Percentiles rank a stretch among this genome's conserved stretches.
Conservation (phyloP, 2,329 filamentous ascomycete genomes). For the Dactylonectria estremocensis region DNA sequence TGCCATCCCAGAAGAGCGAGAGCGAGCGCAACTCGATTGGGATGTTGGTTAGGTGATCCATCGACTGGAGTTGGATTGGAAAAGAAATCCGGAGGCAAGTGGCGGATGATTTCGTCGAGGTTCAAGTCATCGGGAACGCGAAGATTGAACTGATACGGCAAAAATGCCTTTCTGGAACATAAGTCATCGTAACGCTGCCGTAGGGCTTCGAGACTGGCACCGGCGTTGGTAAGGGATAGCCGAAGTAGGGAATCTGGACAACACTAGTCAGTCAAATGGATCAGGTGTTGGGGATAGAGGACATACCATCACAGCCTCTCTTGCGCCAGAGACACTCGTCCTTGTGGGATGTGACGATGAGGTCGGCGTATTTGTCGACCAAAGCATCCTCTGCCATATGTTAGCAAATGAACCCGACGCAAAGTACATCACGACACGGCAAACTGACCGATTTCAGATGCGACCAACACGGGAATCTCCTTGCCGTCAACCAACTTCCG, state of each 20-base stretch:
- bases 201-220: conserved; percentile 70
- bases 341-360: conserved; percentile 83
- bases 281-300: conserved; percentile 4
- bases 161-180: conserved; percentile 65
- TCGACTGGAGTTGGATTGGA: conserved; percentile 56
- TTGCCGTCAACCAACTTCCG: conserved; percentile 71
- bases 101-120: conserved; percentile 64
- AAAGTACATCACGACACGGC: background rate
- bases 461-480: conserved; percentile 66
- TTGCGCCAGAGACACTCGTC: conserved; percentile 90
- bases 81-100: conserved; percentile 71
- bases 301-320: conserved; percentile 86
- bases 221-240: conserved; percentile 74
- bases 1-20: conserved; percentile 85
- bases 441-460: conserved; percentile 70
- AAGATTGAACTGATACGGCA: conserved; percentile 75
- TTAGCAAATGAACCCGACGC: conserved; percentile 39
- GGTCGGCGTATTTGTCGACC: conserved; percentile 80
- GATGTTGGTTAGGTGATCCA: conserved; percentile 44
- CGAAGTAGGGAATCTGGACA: conserved; percentile 71
- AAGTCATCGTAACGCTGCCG: conserved; percentile 77
- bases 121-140: conserved; percentile 68
- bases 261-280: conserved; percentile 39
- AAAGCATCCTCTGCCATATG: conserved; percentile 70
- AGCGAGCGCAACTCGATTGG: conserved; percentile 75